Conservation (phyloP, 176 grass and related monocot genomes). For the Carex parvula region DNA sequence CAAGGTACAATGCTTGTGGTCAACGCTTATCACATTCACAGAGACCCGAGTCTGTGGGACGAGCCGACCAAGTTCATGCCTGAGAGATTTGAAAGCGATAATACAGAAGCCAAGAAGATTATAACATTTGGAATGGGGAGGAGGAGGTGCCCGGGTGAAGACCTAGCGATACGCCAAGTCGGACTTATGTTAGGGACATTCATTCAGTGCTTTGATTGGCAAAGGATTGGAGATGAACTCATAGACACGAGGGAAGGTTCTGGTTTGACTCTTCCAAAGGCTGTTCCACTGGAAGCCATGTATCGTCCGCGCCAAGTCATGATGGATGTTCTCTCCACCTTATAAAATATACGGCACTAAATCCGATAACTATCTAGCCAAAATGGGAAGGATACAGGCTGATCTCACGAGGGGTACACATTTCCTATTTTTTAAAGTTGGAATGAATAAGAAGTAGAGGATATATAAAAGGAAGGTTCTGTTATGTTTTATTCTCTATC, state of each 20-base stretch:
- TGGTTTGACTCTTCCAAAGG: background rate
- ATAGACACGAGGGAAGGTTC: background rate
- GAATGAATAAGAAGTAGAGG: too few relatives aligned
- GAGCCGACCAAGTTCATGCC: constrained; percentile 12
- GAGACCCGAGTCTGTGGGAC: background rate
- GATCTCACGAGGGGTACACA: too few relatives aligned
- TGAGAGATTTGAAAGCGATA: background rate
- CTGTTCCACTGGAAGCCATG: background rate
- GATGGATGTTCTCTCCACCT: background rate
- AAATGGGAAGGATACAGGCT: too few relatives aligned
- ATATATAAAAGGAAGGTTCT: too few relatives aligned
- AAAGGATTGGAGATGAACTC: background rate
- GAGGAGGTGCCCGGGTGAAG: background rate
- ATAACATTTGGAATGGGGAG: constrained; percentile 41
- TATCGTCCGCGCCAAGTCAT: background rate
- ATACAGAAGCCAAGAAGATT: background rate
- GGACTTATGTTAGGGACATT: background rate
- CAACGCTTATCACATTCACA: constrained; percentile 6
- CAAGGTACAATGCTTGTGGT: background rate
- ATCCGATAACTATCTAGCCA: too few relatives aligned
- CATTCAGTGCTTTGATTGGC: background rate
- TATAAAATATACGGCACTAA: background rate
- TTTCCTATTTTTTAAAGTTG: too few relatives aligned
- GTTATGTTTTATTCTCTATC: too few relatives aligned
- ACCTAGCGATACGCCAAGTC: background rate